Percentiles rank a stretch among this genome's conserved stretches.
phyloP scores from a whole-genome alignment of 2,329 filamentous ascomycete genomes.

The Aquanectria penicillioides region DNA sequence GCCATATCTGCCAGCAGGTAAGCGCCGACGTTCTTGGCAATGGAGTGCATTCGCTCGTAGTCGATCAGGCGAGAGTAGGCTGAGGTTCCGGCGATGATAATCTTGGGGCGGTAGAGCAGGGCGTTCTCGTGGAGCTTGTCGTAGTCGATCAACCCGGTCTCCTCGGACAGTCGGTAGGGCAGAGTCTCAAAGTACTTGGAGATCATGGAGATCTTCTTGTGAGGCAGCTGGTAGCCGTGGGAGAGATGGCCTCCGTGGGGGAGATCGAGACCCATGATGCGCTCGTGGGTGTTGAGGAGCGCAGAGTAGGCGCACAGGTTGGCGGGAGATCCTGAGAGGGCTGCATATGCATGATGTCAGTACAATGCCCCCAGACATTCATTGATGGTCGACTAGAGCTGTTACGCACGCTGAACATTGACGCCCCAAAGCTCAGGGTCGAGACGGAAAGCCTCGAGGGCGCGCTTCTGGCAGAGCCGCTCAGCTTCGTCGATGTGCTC shows the following conservation, averaged over 20 bases:
- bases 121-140: conserved; percentile 86
- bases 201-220: conserved; percentile 91
- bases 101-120: conserved; percentile 88
- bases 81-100: conserved; percentile 91
- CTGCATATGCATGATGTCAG: conserved; percentile 53
- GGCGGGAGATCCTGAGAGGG: conserved; percentile 75
- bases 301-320: conserved; percentile 95
- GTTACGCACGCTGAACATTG: conserved; percentile 82
- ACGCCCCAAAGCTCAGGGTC: conserved; percentile 90
- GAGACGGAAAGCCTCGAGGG: conserved; percentile 84
- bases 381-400: accelerated
- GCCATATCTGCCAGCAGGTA: conserved; percentile 96
- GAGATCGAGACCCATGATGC: conserved; percentile 94
- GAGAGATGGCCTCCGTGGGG: conserved; percentile 94
- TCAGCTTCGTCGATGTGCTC: conserved; percentile 93
- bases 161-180: conserved; percentile 88
- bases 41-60: conserved; percentile 87
- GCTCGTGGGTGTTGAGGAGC: conserved; percentile 87
- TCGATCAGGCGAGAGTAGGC: conserved; percentile 95
- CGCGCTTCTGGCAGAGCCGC: conserved; percentile 85
- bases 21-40: conserved; percentile 86
- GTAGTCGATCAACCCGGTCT: conserved; percentile 93
- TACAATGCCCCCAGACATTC: neutral
- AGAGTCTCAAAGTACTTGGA: conserved; percentile 98
- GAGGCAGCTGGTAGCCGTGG: conserved; percentile 93